A percentile compares a stretch with the other conserved stretches of the same genome.
These are phyloP conservation scores for Yarrowia hollandica DNA, from an alignment of 805 yeast genomes.

Conservation along the genomic window DNA sequence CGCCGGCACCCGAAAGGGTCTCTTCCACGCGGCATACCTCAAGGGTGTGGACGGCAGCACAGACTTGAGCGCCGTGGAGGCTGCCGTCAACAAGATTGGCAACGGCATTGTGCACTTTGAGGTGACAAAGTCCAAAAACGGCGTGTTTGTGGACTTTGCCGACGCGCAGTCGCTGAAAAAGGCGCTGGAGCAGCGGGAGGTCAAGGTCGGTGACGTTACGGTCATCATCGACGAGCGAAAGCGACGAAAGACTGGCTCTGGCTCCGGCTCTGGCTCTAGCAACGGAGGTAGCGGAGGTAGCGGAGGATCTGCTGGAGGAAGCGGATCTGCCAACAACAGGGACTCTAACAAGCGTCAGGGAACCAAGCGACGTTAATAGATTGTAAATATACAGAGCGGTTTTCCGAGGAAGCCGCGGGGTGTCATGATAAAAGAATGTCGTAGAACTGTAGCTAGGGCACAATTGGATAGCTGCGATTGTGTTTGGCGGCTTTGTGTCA, in stretches of 20 bases:
- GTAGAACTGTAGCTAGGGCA: no score
- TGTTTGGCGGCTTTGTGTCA: no score
- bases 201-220: slow-evolving; percentile 38
- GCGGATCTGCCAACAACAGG: slow-evolving; percentile 9
- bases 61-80: slow-evolving; percentile 36
- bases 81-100: slow-evolving; percentile 41
- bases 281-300: not conserved
- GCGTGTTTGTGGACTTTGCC: slow-evolving; percentile 44
- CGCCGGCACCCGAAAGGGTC: slow-evolving; percentile 30
- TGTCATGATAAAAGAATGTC: no score
- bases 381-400: not conserved
- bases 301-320: no score
- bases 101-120: slow-evolving; percentile 41
- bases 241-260: slow-evolving; percentile 33
- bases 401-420: no score
- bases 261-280: not conserved
- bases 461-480: no score
- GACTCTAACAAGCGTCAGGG: slow-evolving; percentile 29
- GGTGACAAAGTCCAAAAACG: slow-evolving; percentile 38
- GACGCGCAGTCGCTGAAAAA: slow-evolving; percentile 38
- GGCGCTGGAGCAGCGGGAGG: slow-evolving; percentile 40
- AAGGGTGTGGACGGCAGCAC: slow-evolving; percentile 40
- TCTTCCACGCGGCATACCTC: slow-evolving; percentile 43
- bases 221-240: slow-evolving; percentile 41
- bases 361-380: slow-evolving; percentile 26